phyloP scores from a whole-genome alignment of 2,329 filamentous ascomycete genomes.

The Simplicillium aogashimaense region DNA sequence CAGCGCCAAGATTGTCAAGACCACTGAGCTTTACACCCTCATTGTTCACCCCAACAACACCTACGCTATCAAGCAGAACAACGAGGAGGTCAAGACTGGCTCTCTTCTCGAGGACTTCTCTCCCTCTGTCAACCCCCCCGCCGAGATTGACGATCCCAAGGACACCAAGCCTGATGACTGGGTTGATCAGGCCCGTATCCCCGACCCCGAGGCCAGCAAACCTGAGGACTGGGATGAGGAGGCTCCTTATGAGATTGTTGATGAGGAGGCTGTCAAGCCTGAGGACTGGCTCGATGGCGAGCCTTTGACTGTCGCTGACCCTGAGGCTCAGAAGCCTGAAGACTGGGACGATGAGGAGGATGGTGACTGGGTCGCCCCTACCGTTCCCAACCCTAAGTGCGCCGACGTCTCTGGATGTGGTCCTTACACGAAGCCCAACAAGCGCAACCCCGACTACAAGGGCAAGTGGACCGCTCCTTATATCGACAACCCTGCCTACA shows the following conservation, averaged over 20 bases:
- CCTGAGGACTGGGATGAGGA: conserved; percentile 99
- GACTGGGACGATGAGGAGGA: conserved; percentile 99
- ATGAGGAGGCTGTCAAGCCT: conserved; percentile 82
- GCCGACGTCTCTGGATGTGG: conserved; percentile 88
- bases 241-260: conserved; percentile 89
- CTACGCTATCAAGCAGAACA: conserved; percentile 85
- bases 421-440: conserved; percentile 83
- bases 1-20: conserved; percentile 80
- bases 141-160: conserved; percentile 91
- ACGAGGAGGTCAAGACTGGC: conserved; percentile 78
- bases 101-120: conserved; percentile 89
- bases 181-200: conserved; percentile 87
- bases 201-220: conserved; percentile 89
- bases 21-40: conserved; percentile 89
- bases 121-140: conserved; percentile 84
- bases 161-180: conserved; percentile 92
- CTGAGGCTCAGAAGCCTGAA: conserved; percentile 93
- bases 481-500: conserved; percentile 97
- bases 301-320: conserved; percentile 73
- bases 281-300: conserved; percentile 96
- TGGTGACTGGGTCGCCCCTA: conserved; percentile 90
- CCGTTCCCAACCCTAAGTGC: conserved; percentile 92
- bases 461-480: conserved; percentile 92
- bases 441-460: conserved; percentile 95
- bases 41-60: conserved; percentile 96